A percentile compares a stretch with the other conserved stretches of the same genome.
These are phyloP conservation scores for Cercophora scortea DNA, from an alignment of 495 filamentous ascomycete species.

Conservation along the genomic window DNA sequence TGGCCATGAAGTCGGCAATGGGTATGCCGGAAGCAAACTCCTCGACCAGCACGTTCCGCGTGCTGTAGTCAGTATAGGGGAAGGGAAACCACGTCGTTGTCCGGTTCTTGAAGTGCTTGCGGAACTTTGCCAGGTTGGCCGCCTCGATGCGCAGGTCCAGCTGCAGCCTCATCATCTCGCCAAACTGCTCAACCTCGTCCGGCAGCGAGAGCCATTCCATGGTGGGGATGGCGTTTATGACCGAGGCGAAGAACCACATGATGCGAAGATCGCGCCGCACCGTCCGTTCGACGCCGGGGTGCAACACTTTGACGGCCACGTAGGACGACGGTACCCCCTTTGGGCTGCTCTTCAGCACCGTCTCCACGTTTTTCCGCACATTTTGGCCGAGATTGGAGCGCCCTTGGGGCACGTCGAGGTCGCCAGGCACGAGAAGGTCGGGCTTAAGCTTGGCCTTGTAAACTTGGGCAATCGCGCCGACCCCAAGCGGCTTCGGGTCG, in stretches of 20 bases:
- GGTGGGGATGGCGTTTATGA: constrained; percentile 83
- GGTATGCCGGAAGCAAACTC: constrained; percentile 95
- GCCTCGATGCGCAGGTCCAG: constrained; percentile 93
- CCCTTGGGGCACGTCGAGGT: constrained; percentile 45
- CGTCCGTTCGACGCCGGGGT: constrained; percentile 81
- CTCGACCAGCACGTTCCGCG: constrained; percentile 85
- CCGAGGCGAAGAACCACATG: constrained; percentile 83
- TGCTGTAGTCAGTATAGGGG: constrained; percentile 85
- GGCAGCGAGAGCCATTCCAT: constrained; percentile 97
- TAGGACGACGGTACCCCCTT: constrained; percentile 82
- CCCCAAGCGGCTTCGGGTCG: constrained; percentile 79
- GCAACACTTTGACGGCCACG: constrained; percentile 94
- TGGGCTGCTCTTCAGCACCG: constrained; percentile 75
- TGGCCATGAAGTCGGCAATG: constrained; percentile 77
- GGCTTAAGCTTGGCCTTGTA: constrained; percentile 92
- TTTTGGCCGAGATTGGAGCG: constrained; percentile 52
- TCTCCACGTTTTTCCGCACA: constrained; percentile 74
- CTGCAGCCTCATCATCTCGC: constrained; percentile 97
- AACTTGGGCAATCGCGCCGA: constrained; percentile 95
- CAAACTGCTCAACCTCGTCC: constrained; percentile 89
- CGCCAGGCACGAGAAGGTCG: constrained; percentile 57
- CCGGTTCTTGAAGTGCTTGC: constrained; percentile 80
- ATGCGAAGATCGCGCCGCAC: constrained; percentile 87
- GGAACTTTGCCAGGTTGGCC: constrained; percentile 81
- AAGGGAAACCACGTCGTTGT: constrained; percentile 95